Evolutionary conservation across 345 rosid genomes (phyloP), one percentile per base, ranked within the genome.

Genomic region (Nephelium lappaceum): DNA sequence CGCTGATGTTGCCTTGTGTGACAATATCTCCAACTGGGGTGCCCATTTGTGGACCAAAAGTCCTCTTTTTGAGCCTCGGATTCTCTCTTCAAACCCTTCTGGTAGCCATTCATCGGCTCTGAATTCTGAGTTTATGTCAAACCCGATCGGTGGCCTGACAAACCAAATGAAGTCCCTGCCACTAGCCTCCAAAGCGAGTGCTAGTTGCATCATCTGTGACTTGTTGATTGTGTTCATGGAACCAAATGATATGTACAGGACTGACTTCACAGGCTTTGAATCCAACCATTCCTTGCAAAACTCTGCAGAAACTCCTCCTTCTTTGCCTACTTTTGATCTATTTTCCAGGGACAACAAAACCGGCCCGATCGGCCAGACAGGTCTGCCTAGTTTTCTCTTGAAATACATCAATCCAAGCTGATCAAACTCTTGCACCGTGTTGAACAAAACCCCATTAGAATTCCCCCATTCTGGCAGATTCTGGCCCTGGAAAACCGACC

Each of bases 111-210:
- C 85, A 11, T 85, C 24, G 11, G 80, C 53, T n/a, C 75, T 82
- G 76, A 88, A 90, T 73, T 89, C 87, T 69, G 78, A 80, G 74
- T 84, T 89, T 67, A 83, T 83, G 74, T 90, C 93, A 51, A 77
- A 85, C 0, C 90, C 96, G 6, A 84, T 49, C 7, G 96, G 98
- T 3, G 98, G 96, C 84, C 96, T 82, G 62, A 92, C 91, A 0
- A 87, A 94, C 96, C 98, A 92, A 49, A 93, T 86, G 85, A 92
- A 93, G 41, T 87, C 78, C 77, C 79, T 84, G 75, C 87, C 86
- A 53, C 90, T 81, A 0, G 81, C 82, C 78, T 90, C 96, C 78
- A 93, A 77, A 0, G 91, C 96, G 73, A 64, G 75, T 3, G 92
- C 96, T 68, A 93, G 45, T 19, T 92, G 84, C 78, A 82, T 82